Percentiles rank a stretch among this genome's conserved stretches.
These are phyloP conservation scores for Thielaviopsis euricoi DNA, from an alignment of 2,329 filamentous ascomycete species.

Conservation along the genomic window DNA sequence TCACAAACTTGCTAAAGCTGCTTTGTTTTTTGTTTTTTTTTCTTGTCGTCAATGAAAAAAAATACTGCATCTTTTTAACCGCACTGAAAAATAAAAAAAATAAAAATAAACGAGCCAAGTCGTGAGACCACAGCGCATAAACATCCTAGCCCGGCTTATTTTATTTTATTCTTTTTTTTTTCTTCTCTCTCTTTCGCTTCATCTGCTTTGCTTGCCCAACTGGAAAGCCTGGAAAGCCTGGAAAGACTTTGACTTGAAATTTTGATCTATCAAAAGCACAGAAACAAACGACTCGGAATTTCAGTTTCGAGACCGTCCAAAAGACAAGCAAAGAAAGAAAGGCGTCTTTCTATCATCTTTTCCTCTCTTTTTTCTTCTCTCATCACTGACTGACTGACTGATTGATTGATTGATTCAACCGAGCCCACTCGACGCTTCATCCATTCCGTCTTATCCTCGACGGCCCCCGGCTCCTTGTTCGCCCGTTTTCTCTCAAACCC, in stretches of 20 bases:
- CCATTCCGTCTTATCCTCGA: not conserved
- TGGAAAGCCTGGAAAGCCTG: too few relatives aligned
- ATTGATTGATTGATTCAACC: not conserved
- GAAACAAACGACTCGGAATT: too few relatives aligned
- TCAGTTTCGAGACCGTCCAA: too few relatives aligned
- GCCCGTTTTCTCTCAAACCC: not conserved
- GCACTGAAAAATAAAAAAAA: too few relatives aligned
- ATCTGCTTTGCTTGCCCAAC: too few relatives aligned
- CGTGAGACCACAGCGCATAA: too few relatives aligned
- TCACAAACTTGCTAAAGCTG: too few relatives aligned
- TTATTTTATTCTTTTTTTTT: not conserved
- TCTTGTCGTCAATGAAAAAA: not conserved
- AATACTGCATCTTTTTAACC: not conserved
- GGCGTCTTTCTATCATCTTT: not conserved
- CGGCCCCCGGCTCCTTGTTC: not conserved
- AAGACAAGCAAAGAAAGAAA: too few relatives aligned
- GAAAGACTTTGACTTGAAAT: too few relatives aligned
- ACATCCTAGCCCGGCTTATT: not conserved
- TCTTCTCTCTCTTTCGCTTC: too few relatives aligned
- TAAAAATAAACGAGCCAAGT: too few relatives aligned
- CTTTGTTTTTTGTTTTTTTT: not conserved
- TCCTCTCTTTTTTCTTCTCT: not conserved
- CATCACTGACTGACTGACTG: not conserved
- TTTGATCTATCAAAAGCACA: too few relatives aligned
- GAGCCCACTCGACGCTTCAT: not conserved